Evolutionary conservation across 2,329 filamentous ascomycete genomes (phyloP).

Genomic region (Colletotrichum sp.): DNA sequence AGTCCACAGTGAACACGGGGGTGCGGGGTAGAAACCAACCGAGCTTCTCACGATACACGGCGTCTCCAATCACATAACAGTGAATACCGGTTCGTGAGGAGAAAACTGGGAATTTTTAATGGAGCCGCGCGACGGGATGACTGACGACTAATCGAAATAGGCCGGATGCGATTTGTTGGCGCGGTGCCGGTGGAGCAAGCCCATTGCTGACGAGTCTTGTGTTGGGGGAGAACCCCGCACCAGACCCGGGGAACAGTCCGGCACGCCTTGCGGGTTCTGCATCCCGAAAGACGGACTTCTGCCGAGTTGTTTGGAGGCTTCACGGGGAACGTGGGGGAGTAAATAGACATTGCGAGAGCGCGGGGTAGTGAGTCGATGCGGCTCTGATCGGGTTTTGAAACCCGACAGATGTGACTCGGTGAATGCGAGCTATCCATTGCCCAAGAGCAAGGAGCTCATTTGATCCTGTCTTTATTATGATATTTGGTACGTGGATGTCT

Average conservation of each 20-base stretch:
- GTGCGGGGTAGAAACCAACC: background rate
- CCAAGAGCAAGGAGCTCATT: background rate
- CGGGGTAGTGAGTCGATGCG: background rate
- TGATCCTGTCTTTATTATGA: background rate
- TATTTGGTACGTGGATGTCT: background rate
- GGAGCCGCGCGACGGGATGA: background rate
- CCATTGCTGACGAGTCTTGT: background rate
- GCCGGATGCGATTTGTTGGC: background rate
- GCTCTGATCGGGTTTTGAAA: background rate
- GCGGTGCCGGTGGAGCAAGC: background rate
- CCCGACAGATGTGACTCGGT: background rate
- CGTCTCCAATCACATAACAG: background rate
- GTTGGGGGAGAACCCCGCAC: background rate
- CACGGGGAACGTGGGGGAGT: background rate
- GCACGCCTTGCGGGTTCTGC: background rate
- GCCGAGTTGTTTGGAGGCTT: background rate
- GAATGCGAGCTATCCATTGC: background rate
- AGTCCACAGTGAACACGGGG: background rate
- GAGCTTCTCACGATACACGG: background rate
- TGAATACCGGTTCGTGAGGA: background rate
- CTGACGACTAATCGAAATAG: background rate
- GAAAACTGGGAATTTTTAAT: background rate
- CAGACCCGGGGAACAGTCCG: background rate
- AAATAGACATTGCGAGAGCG: background rate
- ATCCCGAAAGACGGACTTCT: background rate